phyloP scores from a whole-genome alignment of 129 eudicot species.

The Scalesia atractyloides region DNA sequence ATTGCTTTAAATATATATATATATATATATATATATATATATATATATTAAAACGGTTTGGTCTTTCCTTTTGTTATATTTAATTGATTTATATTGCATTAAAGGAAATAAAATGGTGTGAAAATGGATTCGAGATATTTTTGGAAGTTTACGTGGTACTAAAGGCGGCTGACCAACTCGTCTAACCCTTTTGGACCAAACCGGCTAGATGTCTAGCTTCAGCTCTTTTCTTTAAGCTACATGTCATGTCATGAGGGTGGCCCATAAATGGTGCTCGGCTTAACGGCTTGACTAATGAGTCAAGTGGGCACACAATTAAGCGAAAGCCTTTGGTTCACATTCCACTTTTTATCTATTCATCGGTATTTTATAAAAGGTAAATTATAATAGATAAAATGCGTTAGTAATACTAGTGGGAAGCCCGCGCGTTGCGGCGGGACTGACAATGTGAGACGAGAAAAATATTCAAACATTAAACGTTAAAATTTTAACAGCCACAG shows the following conservation, averaged over 20 bases:
- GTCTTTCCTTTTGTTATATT: neutral
- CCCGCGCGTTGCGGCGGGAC: too few relatives aligned
- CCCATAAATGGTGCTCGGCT: slow-evolving; percentile 24
- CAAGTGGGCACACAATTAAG: slow-evolving; percentile 32
- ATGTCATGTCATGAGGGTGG: slow-evolving; percentile 16
- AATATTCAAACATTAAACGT: too few relatives aligned
- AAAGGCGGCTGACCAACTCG: slow-evolving; percentile 29
- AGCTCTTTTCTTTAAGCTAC: neutral
- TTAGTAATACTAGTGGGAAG: too few relatives aligned
- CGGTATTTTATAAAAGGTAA: neutral
- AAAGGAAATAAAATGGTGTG: neutral
- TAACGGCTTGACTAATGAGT: slow-evolving; percentile 40
- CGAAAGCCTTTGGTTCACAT: slow-evolving; percentile 15
- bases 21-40: too few relatives aligned
- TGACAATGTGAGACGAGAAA: too few relatives aligned
- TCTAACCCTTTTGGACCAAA: slow-evolving; percentile 35
- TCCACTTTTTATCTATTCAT: neutral
- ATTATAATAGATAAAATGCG: neutral
- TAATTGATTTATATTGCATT: slow-evolving; percentile 2
- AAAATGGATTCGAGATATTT: slow-evolving; percentile 10
- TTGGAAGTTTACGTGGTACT: slow-evolving; percentile 20
- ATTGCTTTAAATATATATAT: too few relatives aligned
- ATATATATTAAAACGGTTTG: neutral
- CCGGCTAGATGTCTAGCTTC: slow-evolving; percentile 26
- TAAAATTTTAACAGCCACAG: too few relatives aligned